A percentile compares a stretch with the other conserved stretches of the same genome.
Conservation (phyloP, 2,329 filamentous ascomycete species). For the Colletotrichum sp. region DNA sequence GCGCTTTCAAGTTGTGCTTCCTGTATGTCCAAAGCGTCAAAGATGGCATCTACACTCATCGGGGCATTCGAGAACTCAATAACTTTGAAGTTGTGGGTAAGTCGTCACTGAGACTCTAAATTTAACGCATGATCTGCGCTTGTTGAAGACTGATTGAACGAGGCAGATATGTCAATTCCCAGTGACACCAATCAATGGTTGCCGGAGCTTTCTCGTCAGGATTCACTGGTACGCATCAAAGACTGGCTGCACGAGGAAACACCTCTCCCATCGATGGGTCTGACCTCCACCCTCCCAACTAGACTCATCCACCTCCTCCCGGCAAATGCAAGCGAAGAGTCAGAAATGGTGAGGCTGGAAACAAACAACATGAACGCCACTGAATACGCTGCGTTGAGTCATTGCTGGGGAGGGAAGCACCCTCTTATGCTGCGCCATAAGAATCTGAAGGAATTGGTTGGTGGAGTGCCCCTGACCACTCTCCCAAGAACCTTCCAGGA, state of each 20-base stretch:
- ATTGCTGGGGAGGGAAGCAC: neutral
- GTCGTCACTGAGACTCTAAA: neutral
- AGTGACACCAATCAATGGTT: neutral
- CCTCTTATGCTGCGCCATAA: neutral
- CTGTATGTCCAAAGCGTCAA: neutral
- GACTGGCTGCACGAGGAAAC: neutral
- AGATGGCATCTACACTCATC: neutral
- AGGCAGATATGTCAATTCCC: neutral
- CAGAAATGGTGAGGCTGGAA: neutral
- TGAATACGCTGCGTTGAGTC: neutral
- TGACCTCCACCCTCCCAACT: neutral
- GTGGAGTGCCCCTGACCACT: neutral
- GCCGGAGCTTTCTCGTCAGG: neutral
- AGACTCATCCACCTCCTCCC: neutral
- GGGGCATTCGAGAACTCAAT: neutral
- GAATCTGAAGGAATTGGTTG: accelerated
- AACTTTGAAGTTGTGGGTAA: neutral
- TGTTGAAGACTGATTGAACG: neutral
- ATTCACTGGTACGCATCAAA: neutral
- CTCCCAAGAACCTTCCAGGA: neutral
- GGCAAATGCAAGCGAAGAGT: neutral
- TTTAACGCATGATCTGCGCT: neutral
- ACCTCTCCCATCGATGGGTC: neutral
- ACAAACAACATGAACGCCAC: accelerated
- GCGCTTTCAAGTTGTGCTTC: neutral